Evolutionary conservation across 306 rosid genomes (phyloP).

Genomic region (Rubus parviflorus): DNA sequence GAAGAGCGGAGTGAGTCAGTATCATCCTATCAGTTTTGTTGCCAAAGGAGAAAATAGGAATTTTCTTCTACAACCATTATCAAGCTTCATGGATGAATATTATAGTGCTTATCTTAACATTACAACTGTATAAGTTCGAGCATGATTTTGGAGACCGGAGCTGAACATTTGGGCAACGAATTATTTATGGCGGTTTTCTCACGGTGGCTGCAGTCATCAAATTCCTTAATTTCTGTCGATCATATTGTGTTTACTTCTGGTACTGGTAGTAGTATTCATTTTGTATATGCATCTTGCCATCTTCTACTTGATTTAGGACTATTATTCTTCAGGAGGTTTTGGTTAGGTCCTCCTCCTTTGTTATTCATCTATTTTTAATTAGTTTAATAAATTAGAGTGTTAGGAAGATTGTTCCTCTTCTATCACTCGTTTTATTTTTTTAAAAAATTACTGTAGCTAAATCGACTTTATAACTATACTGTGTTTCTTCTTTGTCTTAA

Average conservation of each 20-base stretch:
- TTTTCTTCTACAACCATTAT: constrained; percentile 71
- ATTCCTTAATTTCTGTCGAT: no score
- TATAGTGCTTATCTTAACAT: constrained; percentile 80
- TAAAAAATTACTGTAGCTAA: no score
- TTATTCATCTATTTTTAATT: no score
- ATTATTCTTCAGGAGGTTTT: no score
- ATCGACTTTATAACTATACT: no score
- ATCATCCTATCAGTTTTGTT: constrained; percentile 73
- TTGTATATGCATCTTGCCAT: background rate
- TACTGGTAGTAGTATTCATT: background rate
- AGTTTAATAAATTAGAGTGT: no score
- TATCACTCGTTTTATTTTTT: no score
- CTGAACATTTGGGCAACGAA: background rate
- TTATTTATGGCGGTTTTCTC: background rate
- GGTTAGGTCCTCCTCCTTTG: no score
- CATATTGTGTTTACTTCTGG: background rate
- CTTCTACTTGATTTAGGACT: no score
- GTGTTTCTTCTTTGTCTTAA: no score
- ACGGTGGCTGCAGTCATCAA: background rate
- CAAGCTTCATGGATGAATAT: constrained; percentile 58
- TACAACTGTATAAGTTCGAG: constrained; percentile 22
- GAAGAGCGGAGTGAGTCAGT: constrained; percentile 47
- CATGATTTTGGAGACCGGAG: constrained; percentile 1
- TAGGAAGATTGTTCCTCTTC: no score
- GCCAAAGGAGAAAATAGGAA: constrained; percentile 60